Conservation (phyloP, 768 basidiomycete genomes). For the Phanerochaete sordida region DNA sequence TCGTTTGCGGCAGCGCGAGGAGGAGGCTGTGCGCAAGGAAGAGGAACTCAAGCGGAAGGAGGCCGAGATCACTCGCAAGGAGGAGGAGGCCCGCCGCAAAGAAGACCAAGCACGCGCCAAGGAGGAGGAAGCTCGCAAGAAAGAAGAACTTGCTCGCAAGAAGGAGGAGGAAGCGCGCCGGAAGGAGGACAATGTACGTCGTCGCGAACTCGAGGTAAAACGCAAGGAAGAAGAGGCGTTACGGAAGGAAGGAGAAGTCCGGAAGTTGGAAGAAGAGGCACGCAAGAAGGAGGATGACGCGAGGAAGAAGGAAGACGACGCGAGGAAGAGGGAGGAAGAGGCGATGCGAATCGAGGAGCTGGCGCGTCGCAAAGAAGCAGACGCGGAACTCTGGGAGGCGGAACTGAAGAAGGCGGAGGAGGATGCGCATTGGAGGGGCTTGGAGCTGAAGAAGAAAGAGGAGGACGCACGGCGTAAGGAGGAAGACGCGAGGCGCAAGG, state of each 20-base stretch:
- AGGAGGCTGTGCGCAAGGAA: constrained; percentile 16
- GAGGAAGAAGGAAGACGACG: constrained; percentile 30
- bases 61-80: constrained; percentile 20
- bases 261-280: constrained; percentile 20
- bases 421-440: constrained; percentile 25
- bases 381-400: constrained; percentile 28
- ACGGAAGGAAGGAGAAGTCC: constrained; percentile 19
- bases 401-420: constrained; percentile 28
- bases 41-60: constrained; percentile 18
- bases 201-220: constrained; percentile 29
- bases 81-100: constrained; percentile 28
- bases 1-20: constrained; percentile 1
- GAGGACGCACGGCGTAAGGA: constrained; percentile 26
- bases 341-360: constrained; percentile 27
- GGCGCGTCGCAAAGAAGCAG: constrained; percentile 27
- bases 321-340: constrained; percentile 31
- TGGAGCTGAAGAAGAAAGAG: constrained; percentile 19
- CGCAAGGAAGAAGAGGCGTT: constrained; percentile 30
- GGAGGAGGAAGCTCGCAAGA: constrained; percentile 17
- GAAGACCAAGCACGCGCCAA: constrained; percentile 28
- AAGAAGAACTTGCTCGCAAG: constrained; percentile 16
- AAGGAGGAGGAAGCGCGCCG: constrained; percentile 25
- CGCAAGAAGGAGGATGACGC: constrained; percentile 24
- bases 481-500: constrained; percentile 27
- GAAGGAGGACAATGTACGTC: constrained; percentile 4